These are phyloP conservation scores for Penicillium sp. DNA, from an alignment of 2,329 filamentous ascomycete species.

Conservation along the genomic window DNA sequence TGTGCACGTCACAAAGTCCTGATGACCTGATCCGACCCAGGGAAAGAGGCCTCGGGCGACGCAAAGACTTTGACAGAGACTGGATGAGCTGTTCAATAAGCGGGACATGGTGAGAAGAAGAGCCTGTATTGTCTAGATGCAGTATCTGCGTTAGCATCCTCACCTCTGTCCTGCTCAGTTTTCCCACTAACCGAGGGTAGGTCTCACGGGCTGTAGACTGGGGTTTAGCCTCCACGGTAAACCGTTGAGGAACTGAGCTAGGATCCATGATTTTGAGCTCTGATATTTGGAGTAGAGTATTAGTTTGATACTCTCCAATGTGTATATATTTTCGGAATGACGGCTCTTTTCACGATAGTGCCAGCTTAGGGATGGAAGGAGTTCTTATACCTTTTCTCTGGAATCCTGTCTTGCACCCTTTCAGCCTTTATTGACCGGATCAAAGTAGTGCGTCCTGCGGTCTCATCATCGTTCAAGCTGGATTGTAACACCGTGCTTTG, in stretches of 20 bases:
- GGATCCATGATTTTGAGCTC: not conserved
- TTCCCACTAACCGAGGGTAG: conserved; percentile 17
- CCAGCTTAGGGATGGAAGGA: not conserved
- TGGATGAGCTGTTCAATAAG: conserved; percentile 12
- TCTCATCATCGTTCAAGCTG: not conserved
- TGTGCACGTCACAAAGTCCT: conserved; percentile 20
- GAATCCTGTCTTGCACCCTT: not conserved
- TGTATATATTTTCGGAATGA: not conserved
- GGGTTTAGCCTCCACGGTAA: not conserved
- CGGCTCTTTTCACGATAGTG: not conserved
- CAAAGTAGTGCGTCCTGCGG: not conserved
- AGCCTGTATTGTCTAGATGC: conserved; percentile 17
- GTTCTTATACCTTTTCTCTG: not conserved
- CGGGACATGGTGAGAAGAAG: conserved; percentile 6
- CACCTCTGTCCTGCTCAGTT: conserved; percentile 20
- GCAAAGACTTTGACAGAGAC: conserved; percentile 16
- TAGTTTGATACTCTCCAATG: not conserved
- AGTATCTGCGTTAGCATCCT: conserved; percentile 23
- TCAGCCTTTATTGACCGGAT: not conserved
- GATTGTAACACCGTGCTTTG: not conserved
- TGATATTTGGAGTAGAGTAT: not conserved
- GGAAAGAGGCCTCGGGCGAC: not conserved
- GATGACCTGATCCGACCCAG: not conserved
- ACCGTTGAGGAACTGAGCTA: not conserved
- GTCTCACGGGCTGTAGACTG: conserved; percentile 2